These are phyloP conservation scores for Sanchytrium tribonematis DNA, from an alignment of 371 early-diverging fungal genomes.

Conservation along the genomic window DNA sequence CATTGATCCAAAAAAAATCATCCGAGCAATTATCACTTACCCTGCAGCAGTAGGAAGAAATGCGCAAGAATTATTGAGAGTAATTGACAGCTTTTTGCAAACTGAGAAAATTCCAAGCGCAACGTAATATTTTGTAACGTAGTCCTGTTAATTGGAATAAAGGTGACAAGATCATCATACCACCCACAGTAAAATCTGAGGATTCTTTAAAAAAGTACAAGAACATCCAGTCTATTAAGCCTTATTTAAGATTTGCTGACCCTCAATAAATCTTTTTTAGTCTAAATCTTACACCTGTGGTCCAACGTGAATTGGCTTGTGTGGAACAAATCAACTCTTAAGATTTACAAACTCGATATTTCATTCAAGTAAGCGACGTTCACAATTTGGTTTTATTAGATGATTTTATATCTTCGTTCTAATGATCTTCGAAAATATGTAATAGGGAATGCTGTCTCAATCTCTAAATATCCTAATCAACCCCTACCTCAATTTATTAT, in stretches of 20 bases:
- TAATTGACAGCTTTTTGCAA: slow-evolving; percentile 65
- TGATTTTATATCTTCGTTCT: too few relatives aligned
- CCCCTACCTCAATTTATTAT: too few relatives aligned
- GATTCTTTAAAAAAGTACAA: slow-evolving; percentile 57
- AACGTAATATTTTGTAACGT: slow-evolving; percentile 15
- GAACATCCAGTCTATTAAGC: slow-evolving; percentile 40
- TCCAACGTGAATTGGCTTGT: too few relatives aligned
- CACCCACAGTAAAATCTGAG: slow-evolving; percentile 44
- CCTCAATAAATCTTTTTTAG: too few relatives aligned
- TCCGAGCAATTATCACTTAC: slow-evolving; percentile 62
- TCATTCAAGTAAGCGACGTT: too few relatives aligned
- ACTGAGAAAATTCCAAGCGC: slow-evolving; percentile 56
- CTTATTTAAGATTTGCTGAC: slow-evolving; percentile 27
- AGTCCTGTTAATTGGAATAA: slow-evolving; percentile 66
- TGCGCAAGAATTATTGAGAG: slow-evolving; percentile 77
- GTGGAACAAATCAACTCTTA: too few relatives aligned
- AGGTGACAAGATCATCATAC: slow-evolving; percentile 65
- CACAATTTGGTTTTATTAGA: too few relatives aligned
- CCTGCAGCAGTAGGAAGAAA: slow-evolving; percentile 53
- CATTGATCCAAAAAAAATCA: slow-evolving; percentile 63
- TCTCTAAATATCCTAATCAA: too few relatives aligned
- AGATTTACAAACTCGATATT: too few relatives aligned
- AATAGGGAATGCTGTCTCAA: too few relatives aligned
- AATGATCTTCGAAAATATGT: too few relatives aligned
- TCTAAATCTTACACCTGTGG: too few relatives aligned